These are phyloP conservation scores for Corchorus olitorius DNA, from an alignment of 345 rosid species.

Conservation along the genomic window DNA sequence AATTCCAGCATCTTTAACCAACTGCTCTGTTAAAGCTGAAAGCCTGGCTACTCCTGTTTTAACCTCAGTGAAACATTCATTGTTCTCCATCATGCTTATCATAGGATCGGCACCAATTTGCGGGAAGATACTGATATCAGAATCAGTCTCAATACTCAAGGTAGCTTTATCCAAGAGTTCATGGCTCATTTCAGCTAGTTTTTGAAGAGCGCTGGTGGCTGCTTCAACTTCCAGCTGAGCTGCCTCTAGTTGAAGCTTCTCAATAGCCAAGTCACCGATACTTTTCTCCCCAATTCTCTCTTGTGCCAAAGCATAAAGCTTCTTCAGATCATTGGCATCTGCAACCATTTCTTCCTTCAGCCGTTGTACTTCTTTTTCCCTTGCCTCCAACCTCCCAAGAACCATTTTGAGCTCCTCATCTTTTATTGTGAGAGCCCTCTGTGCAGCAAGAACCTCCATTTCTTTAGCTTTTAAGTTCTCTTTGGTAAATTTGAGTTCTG, in stretches of 20 bases:
- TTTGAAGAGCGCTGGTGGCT: constrained; percentile 65
- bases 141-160: constrained; percentile 42
- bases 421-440: constrained; percentile 60
- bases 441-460: constrained; percentile 61
- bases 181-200: constrained; percentile 72
- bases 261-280: constrained; percentile 67
- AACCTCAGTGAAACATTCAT: constrained; percentile 50
- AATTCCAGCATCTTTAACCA: constrained; percentile 68
- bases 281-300: constrained; percentile 67
- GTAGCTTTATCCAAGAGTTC: constrained; percentile 54
- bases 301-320: constrained; percentile 64
- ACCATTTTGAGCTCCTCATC: constrained; percentile 62
- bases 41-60: constrained; percentile 54
- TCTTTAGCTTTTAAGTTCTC: constrained; percentile 67
- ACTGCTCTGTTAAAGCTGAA: constrained; percentile 63
- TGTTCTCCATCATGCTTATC: constrained; percentile 26
- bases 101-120: constrained; percentile 20
- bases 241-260: constrained; percentile 82
- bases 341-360: constrained; percentile 59
- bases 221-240: constrained; percentile 84
- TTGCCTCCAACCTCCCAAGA: constrained; percentile 47
- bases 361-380: constrained; percentile 53
- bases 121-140: constrained; percentile 23
- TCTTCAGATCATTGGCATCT: constrained; percentile 64
- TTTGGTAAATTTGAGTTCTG: constrained; percentile 58